Evolutionary conservation across 768 basidiomycete species (phyloP), one percentile per base, ranked within the genome.

Genomic region (Leccinum uliginosum): DNA sequence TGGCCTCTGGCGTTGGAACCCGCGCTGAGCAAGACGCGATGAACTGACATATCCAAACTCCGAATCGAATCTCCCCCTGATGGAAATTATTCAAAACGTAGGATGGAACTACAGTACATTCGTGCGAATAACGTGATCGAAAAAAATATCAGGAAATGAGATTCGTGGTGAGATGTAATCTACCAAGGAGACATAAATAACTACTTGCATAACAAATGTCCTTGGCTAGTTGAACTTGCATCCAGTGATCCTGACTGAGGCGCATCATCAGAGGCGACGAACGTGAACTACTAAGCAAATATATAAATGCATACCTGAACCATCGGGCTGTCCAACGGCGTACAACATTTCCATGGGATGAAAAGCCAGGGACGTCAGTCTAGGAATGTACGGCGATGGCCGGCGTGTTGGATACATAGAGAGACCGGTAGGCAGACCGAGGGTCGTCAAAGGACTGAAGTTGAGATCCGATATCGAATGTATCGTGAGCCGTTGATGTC

Each of bases 261-360:
- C 43, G n/a, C 12, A 0, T 8, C 21, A 24, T 69, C 45, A 67
- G 62, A 50, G 30, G 10, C 10, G 2, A 4, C 10, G 26, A 30
- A 46, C 46, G 10, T 7, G 26, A 43, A 48, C 24, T 17, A 48
- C 24, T 17, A 45, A 5, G 4, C 1, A 21, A 47, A 55, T 23
- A 5, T 11, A 54, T 43, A 53, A 21, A 52, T 17, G 61, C 78
- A 58, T 64, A 83, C 82, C 77, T 57, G 74, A 65, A 1, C 91
- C 90, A 68, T 93, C 90, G 50, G 86, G 80, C 45, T 82, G 81
- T 9, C 90, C 90, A 15, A 86, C 68, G 17, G 83, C 88, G 63
- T 84, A 89, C 60, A 93, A 69, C 92, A 93, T 93, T 70, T 94
- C 89, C 59, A 83, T 78, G 12, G 92, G 91, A 67, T 94, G 92